Evolutionary conservation across 768 basidiomycete species (phyloP).

Genomic region (Pilatotrama ljubarskyi): DNA sequence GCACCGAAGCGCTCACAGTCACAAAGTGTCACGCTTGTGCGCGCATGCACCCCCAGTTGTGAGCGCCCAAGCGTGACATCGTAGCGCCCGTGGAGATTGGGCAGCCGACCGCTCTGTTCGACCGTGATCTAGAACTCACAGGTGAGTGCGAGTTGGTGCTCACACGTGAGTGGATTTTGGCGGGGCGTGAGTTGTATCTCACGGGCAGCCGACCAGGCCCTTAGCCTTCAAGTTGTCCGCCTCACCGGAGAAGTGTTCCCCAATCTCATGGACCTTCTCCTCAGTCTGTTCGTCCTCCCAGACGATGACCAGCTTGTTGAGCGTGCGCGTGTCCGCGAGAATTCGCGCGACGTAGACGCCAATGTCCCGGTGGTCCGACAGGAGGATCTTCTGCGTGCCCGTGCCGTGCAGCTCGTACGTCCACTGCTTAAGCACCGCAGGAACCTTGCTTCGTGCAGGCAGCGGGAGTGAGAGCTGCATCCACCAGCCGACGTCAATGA

Average conservation of each 20-base stretch:
- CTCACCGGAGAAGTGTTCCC: conserved; percentile 28
- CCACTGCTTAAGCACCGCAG: not conserved
- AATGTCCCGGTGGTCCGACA: conserved; percentile 30
- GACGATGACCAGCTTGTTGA: conserved; percentile 33
- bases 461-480: conserved; percentile 25
- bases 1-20: too few relatives aligned
- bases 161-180: too few relatives aligned
- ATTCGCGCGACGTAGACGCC: conserved; percentile 34
- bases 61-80: too few relatives aligned
- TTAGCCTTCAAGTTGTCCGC: conserved; percentile 16
- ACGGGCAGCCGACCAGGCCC: too few relatives aligned
- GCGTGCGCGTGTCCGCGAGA: conserved; percentile 33
- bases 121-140: too few relatives aligned
- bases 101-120: too few relatives aligned
- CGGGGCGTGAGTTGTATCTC: too few relatives aligned
- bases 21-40: too few relatives aligned
- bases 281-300: conserved; percentile 32
- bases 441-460: not conserved
- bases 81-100: too few relatives aligned
- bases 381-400: conserved; percentile 23
- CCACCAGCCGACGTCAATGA: conserved; percentile 37
- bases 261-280: conserved; percentile 25
- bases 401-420: conserved; percentile 18
- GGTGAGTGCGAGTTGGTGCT: too few relatives aligned
- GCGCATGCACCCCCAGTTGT: too few relatives aligned